Evolutionary conservation across 768 basidiomycete genomes (phyloP), one percentile per base, ranked within the genome.

Genomic region (Tricholoma sp.): DNA sequence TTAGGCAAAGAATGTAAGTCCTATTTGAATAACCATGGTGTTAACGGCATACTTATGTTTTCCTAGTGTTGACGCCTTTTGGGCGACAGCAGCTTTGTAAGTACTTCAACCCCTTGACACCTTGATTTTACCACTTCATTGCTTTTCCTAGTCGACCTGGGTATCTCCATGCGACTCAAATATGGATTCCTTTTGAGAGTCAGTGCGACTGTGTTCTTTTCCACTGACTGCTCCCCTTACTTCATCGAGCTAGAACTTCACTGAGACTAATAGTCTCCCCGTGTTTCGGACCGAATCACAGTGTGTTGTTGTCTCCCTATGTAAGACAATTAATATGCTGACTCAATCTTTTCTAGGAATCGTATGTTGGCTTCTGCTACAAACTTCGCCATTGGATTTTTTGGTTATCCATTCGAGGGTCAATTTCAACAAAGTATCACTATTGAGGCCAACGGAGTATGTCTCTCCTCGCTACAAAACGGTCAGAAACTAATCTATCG

Each of bases 11-110:
- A 97, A 74, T 74, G 88, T 89, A 61, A 11, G 69, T 58, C 10
- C 34, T 3, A 34, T 11, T 28, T 45, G 39, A 18, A 39, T 59
- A 10, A 51, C 33, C 47, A 10, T 42, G 45, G 58, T 15, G 59
- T 18, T 56, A 6, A 20, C 28, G 4, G 20, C 29, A 9, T 52
- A 2, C 50, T 32, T 56, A 31, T 39, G 68, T 72, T 36, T 33
- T 11, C 39, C 18, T 56, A 89, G 86, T 91, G 31, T 72, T 95
- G 57, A 94, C 93, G n/a, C 91, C 93, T 0, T 95, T 95, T 59
- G 93, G 94, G 47, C 76, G 94, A 49, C 84, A 90, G 63, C 93
- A 97, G 61, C 72, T 94, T 4, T 95, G 86, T 89, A 56, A 56
- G 85, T 72, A 8, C 13, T 12, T 32, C n/a, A 5, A 36, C 3